Conservation (phyloP, 148 eudicot genomes). For the Beta vulgaris region DNA sequence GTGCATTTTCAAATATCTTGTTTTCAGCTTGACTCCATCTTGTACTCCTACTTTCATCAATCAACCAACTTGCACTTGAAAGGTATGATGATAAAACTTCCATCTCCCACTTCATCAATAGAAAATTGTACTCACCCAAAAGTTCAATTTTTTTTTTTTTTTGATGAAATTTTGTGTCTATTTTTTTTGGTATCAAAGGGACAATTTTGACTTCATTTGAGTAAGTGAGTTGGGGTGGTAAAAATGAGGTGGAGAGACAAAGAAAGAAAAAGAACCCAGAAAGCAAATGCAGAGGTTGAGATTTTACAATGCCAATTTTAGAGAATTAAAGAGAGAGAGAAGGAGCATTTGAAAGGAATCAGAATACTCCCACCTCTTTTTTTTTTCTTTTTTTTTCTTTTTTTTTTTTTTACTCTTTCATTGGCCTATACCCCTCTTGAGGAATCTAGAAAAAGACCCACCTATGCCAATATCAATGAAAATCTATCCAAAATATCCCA, state of each 20-base stretch:
- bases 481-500: slow-evolving; percentile 29
- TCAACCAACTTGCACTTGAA: slow-evolving; percentile 59
- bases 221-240: background rate
- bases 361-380: slow-evolving; percentile 48
- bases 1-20: slow-evolving; percentile 84
- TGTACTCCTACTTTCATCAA: slow-evolving; percentile 54
- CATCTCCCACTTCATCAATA: slow-evolving; percentile 56
- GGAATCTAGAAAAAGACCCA: slow-evolving; percentile 77
- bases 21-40: slow-evolving; percentile 85
- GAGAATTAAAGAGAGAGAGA: slow-evolving; percentile 41
- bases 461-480: slow-evolving; percentile 24
- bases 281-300: slow-evolving; percentile 45
- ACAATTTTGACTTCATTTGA: too few species aligned
- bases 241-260: slow-evolving; percentile 27
- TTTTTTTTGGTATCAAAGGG: slow-evolving; percentile 14
- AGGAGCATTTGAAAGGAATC: slow-evolving; percentile 52
- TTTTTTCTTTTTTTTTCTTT: background rate
- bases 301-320: slow-evolving; percentile 36
- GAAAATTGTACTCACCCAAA: background rate
- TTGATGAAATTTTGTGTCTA: background rate
- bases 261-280: slow-evolving; percentile 18
- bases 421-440: slow-evolving; percentile 31
- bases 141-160: background rate
- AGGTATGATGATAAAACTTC: slow-evolving; percentile 65
- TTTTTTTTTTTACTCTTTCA: slow-evolving; percentile 19